Evolutionary conservation across 331 rosid genomes (phyloP).

Genomic region (Phaseolus coccineus): DNA sequence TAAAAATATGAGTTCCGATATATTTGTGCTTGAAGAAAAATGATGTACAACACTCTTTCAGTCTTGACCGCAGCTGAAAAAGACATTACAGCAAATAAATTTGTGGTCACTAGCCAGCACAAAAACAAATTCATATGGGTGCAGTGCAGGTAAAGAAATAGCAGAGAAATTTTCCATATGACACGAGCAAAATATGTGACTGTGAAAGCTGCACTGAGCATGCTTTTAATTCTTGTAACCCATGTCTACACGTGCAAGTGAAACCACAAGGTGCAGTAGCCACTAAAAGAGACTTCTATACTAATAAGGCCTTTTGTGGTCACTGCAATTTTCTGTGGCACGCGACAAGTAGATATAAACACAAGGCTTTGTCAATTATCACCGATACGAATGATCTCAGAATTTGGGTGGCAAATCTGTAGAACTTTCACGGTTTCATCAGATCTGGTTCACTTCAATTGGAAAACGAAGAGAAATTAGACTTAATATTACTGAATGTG

Average conservation of each 20-base stretch:
- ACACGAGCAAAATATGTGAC: constrained; percentile 2
- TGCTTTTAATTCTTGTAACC: constrained; percentile 14
- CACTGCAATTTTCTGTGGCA: not conserved
- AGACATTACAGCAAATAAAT: constrained; percentile 26
- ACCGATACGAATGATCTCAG: not conserved
- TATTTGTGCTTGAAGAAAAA: constrained; percentile 34
- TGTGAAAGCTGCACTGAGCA: constrained; percentile 29
- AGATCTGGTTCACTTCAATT: not conserved
- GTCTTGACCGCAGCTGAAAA: constrained; percentile 26
- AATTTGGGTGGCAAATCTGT: not conserved
- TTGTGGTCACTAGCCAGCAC: constrained; percentile 14
- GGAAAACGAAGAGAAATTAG: not conserved
- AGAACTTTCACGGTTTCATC: not conserved
- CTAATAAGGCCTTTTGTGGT: constrained; percentile 6
- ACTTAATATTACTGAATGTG: not conserved
- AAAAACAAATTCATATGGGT: constrained; percentile 27
- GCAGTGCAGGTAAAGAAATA: constrained; percentile 35
- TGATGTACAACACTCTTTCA: constrained; percentile 5
- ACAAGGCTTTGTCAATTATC: constrained; percentile 11
- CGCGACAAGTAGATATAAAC: not conserved
- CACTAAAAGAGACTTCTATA: constrained; percentile 5
- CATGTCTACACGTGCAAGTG: constrained; percentile 31
- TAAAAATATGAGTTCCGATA: constrained; percentile 4
- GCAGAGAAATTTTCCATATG: not conserved
- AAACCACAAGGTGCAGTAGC: constrained; percentile 27